phyloP scores from a whole-genome alignment of 1,139 yeast species.

The Debaryomycetaceae sp. region DNA sequence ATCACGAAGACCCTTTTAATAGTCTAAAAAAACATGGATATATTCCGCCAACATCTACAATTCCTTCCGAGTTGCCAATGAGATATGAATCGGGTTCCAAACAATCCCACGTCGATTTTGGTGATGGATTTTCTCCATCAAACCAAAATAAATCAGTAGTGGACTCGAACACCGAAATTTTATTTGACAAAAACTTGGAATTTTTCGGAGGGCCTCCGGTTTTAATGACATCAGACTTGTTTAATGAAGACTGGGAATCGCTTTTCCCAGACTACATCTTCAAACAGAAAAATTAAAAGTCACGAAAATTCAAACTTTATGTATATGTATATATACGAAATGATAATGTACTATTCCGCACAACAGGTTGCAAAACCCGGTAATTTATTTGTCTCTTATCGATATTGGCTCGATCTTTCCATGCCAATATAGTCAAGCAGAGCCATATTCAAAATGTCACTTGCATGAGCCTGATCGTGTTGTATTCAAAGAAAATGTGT shows the following conservation, averaged over 20 bases:
- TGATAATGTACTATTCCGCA: too few species aligned
- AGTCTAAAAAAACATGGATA: neutral
- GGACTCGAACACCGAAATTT: conserved; percentile 20
- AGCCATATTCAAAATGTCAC: too few species aligned
- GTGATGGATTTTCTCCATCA: conserved; percentile 4
- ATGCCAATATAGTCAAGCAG: too few species aligned
- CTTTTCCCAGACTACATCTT: conserved; percentile 40
- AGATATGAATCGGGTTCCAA: neutral
- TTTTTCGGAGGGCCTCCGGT: conserved; percentile 54
- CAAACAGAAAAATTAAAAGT: conserved; percentile 11
- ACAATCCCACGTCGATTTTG: conserved; percentile 6
- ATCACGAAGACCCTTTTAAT: neutral
- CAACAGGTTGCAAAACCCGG: too few species aligned
- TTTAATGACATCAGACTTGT: conserved; percentile 50
- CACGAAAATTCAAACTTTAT: neutral
- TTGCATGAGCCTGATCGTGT: too few species aligned
- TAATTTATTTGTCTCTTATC: too few species aligned
- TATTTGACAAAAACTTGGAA: conserved; percentile 29
- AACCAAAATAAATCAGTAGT: conserved; percentile 11
- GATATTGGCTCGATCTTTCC: too few species aligned
- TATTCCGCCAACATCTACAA: neutral
- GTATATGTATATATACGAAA: too few species aligned
- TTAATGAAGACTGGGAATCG: conserved; percentile 50
- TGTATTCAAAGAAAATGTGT: too few species aligned
- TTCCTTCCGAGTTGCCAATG: neutral